Base-by-base conservation (phyloP, 176 grass and related monocot species). In the Coix lacrymajobi region DNA sequence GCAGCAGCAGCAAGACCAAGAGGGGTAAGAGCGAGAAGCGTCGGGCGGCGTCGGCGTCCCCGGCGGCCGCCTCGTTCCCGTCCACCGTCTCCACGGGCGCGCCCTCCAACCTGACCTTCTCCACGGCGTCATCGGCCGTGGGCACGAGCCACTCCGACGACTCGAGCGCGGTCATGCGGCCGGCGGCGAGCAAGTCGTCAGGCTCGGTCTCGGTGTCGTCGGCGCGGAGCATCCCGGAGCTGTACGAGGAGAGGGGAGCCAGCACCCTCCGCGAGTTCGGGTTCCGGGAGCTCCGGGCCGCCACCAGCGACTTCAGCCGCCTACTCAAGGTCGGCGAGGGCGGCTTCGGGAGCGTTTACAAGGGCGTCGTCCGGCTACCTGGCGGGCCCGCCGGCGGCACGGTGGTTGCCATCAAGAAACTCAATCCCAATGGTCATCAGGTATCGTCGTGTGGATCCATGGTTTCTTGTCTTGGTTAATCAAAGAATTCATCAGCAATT, bases 331-430 rank as follows among this genome's bases (percentile, higher is more conserved):
- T 95, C 64, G 93, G 93, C 32, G 90, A 95, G 83, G 90, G 93
- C 33, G 93, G 93, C 1, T 95, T 95, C 37, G 93, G 93, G 14
- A 92, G 93, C 46, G 90, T 92, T 43, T 95, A 95, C 72, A 95
- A 90, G 82, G 93, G 93, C 54, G 52, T 56, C 22, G 66, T 95
- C 58, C 88, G 84, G 22, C 70, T 84, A 49, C 78, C 65, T 20
- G 83, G 86, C 33, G 90, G 87, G 29, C 86, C 81, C 19, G 75
- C 82, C 46, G 84, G 85, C 4, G 87, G 82, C 71, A 94, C 76
- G 4, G 85, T 75, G 3, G 90, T 88, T 17, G 90, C 87, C 29
- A 77, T 92, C 39, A 95, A 95, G 63, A 89, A 51, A 39, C 90
- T 95, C 26, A 90, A 95, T 51, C 90, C 85, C 34, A 72, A 92